Conservation (phyloP, 1,284 basidiomycete genomes). For the Termitomyces sp. region DNA sequence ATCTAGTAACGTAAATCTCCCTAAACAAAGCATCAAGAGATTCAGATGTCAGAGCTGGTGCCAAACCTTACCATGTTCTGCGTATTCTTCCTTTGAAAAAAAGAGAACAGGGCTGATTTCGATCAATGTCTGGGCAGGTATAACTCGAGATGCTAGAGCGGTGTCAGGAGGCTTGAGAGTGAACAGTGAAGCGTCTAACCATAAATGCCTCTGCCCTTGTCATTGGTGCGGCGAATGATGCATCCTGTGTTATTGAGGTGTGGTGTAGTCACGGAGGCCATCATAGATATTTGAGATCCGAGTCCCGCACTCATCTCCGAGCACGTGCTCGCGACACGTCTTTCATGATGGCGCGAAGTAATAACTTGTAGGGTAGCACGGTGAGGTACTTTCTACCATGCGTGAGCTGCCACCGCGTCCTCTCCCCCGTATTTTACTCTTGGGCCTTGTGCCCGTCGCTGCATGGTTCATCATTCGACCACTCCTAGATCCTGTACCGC, state of each 20-base stretch:
- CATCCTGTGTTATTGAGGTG: slow-evolving; percentile 31
- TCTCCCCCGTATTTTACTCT: slow-evolving; percentile 48
- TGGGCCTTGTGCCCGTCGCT: slow-evolving; percentile 59
- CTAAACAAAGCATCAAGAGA: slow-evolving; percentile 15
- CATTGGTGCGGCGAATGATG: slow-evolving; percentile 32
- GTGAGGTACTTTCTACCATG: slow-evolving; percentile 4
- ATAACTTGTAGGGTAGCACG: no score
- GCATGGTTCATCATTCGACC: slow-evolving; percentile 67
- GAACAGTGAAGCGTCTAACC: slow-evolving; percentile 33
- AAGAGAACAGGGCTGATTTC: slow-evolving; percentile 88
- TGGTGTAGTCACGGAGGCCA: slow-evolving; percentile 8
- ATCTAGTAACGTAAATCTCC: slow-evolving; percentile 67
- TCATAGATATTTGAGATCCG: slow-evolving; percentile 8
- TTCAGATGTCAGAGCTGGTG: background rate
- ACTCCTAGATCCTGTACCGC: slow-evolving; percentile 60
- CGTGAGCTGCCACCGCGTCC: slow-evolving; percentile 37
- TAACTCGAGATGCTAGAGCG: slow-evolving; percentile 48
- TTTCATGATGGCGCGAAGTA: no score
- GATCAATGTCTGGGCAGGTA: slow-evolving; percentile 63
- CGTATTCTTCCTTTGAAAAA: slow-evolving; percentile 70
- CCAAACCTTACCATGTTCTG: slow-evolving; percentile 42
- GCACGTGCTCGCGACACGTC: slow-evolving; percentile 19
- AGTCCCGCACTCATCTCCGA: slow-evolving; percentile 13
- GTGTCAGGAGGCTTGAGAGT: background rate
- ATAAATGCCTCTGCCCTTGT: slow-evolving; percentile 62